Base-by-base conservation (phyloP, 2,329 filamentous ascomycete species). In the Septoria petroselini region DNA sequence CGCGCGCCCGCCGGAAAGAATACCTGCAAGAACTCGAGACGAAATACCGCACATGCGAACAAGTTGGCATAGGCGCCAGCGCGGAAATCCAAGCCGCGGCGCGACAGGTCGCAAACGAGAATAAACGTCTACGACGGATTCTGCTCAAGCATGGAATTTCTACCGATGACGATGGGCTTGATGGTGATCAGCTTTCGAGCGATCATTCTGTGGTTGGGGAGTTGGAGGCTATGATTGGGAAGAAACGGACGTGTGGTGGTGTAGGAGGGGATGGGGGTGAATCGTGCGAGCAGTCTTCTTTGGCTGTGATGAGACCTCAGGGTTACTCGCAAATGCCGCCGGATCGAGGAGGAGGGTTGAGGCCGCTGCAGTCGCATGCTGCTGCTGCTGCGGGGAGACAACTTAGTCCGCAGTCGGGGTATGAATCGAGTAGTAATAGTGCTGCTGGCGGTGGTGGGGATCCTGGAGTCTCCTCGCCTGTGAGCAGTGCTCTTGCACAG, bases 31-130 rank as follows among this genome's bases (percentile, higher is more conserved):
- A 86, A 48, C 76, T 89, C 21, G 85, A 90, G 68, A 71, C 76
- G 46, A 82, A 81, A 52, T 70, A 85, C 50, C 78, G 81, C 39
- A 70, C 71, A 44, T 87, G 79, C 63, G 83, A 89, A 65, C 73
- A 79, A 30, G 72, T 78, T 25, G 85, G 86, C 14, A 76, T 86
- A 41, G 78, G 85, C 61, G 85, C 84, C 3, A 84, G 82, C 1
- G 73, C 77, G n/a, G 84, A 88, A 62, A 81, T 90, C 8, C 86
- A 90, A 64, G 71, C 76, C 42, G 86, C 85, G 0, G 86, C 85
- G 1, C 74, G 83, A 48, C 78, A 72, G 47, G 86, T 89, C 2
- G 76, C 81, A 3, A 81, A 84, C 12, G 85, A 91, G 67, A 90
- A 90, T 65, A 76, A 71, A 51, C 77, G 77, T 45, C 72, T 90